phyloP scores from a whole-genome alignment of 2,329 filamentous ascomycete species.

The Fusarium cicatricum region DNA sequence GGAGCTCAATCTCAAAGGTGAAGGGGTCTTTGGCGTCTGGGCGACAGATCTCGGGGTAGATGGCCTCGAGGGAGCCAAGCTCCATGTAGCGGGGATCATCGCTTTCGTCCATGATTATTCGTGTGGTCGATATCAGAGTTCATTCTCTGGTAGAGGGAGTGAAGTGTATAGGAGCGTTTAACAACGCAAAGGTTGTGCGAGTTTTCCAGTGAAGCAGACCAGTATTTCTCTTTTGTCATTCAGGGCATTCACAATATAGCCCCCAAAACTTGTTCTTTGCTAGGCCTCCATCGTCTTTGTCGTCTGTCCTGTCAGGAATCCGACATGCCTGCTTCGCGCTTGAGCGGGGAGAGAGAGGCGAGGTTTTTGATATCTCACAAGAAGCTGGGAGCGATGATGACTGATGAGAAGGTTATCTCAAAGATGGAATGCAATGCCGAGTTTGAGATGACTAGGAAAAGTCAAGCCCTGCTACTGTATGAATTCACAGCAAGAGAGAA shows the following conservation, averaged over 20 bases:
- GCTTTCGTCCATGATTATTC: slow-evolving; percentile 48
- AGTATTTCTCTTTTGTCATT: not conserved
- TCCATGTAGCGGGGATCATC: slow-evolving; percentile 66
- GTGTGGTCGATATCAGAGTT: slow-evolving; percentile 21
- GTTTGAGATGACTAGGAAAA: not conserved
- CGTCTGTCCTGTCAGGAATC: slow-evolving; percentile 22
- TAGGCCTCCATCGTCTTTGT: slow-evolving; percentile 28
- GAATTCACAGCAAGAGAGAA: not conserved
- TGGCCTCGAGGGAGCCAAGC: slow-evolving; percentile 67
- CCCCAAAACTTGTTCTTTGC: slow-evolving; percentile 1
- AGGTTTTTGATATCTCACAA: not conserved
- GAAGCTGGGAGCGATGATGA: not conserved
- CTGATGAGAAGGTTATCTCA: too few relatives aligned
- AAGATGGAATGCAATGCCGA: too few relatives aligned
- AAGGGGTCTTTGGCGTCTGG: slow-evolving; percentile 53
- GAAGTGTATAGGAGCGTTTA: not conserved
- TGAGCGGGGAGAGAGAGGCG: not conserved
- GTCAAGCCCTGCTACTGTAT: not conserved
- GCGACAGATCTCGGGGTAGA: slow-evolving; percentile 70
- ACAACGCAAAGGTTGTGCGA: not conserved
- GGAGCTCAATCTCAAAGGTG: slow-evolving; percentile 64
- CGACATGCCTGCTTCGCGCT: slow-evolving; percentile 16
- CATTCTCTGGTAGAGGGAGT: slow-evolving; percentile 27
- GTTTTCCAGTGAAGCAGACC: slow-evolving; percentile 11
- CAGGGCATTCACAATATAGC: slow-evolving; percentile 7